Conservation (phyloP, 116 monocot species). For the Trichopus zeylanicus region DNA sequence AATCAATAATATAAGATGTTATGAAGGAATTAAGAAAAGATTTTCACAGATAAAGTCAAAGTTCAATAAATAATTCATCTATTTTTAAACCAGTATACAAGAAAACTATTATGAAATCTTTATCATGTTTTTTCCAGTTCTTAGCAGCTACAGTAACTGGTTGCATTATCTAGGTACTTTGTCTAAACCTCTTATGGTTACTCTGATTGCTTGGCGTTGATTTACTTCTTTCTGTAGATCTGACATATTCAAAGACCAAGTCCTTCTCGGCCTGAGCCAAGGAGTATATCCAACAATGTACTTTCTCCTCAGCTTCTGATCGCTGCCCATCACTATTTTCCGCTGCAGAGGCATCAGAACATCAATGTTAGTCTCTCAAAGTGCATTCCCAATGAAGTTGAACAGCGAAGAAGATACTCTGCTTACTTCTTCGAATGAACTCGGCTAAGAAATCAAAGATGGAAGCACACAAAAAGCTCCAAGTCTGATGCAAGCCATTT, state of each 20-base stretch:
- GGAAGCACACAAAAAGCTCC: no score
- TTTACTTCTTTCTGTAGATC: constrained; percentile 29
- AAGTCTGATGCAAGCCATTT: not conserved
- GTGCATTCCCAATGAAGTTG: not conserved
- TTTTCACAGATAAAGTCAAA: no score
- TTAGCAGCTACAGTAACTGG: no score
- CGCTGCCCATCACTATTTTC: not conserved
- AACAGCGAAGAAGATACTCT: not conserved
- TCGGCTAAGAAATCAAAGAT: not conserved
- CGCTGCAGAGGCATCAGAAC: not conserved
- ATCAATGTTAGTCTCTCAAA: no score
- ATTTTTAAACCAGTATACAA: no score
- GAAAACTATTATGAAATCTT: no score
- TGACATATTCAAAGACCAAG: constrained; percentile 26
- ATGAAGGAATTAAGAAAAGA: no score
- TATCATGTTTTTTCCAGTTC: no score
- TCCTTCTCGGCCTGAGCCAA: constrained; percentile 28
- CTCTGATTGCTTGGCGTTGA: not conserved
- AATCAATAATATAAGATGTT: no score
- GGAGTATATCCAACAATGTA: constrained; percentile 21
- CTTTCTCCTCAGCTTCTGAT: constrained; percentile 28
- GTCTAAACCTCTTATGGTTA: not conserved
- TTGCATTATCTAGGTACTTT: no score
- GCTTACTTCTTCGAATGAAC: constrained; percentile 4
- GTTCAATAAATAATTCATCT: no score